phyloP scores from a whole-genome alignment of 495 filamentous ascomycete species.

The Penicillium argentinense region DNA sequence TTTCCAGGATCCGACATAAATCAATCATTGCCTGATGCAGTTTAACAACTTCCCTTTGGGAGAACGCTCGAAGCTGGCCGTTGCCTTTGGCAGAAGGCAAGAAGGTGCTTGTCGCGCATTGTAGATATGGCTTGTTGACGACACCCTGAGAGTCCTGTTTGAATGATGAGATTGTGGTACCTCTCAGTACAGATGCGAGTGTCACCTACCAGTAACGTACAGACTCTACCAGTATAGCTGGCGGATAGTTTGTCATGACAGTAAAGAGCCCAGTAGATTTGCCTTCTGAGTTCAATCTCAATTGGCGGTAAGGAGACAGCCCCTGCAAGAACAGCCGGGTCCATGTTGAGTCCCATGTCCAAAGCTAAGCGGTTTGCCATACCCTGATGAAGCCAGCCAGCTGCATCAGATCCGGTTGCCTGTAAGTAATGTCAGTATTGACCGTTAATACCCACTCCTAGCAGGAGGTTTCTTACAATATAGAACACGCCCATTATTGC shows the following conservation, averaged over 20 bases:
- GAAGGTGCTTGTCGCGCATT: slow-evolving; percentile 12
- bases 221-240: slow-evolving; percentile 32
- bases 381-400: slow-evolving; percentile 30
- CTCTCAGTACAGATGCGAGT: not conserved
- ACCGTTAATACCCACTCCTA: too few relatives aligned
- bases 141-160: slow-evolving; percentile 28
- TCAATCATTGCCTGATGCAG: slow-evolving; percentile 28
- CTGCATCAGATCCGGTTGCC: slow-evolving; percentile 30
- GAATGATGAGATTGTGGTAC: not conserved
- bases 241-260: slow-evolving; percentile 32
- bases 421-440: slow-evolving; percentile 4
- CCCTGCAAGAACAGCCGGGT: slow-evolving; percentile 22
- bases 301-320: slow-evolving; percentile 18
- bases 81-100: slow-evolving; percentile 22
- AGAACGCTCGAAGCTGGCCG: slow-evolving; percentile 17
- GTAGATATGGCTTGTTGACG: slow-evolving; percentile 25
- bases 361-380: slow-evolving; percentile 29
- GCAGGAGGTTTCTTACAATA: slow-evolving; percentile 28
- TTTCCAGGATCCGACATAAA: slow-evolving; percentile 29
- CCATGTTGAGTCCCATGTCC: slow-evolving; percentile 34
- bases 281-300: slow-evolving; percentile 30
- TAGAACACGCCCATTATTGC: slow-evolving; percentile 60
- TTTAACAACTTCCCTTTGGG: slow-evolving; percentile 15
- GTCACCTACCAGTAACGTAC: slow-evolving; percentile 30
- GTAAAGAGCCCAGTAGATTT: slow-evolving; percentile 33